phyloP scores from a whole-genome alignment of 441 rosid genomes.

The Melastoma candidum region DNA sequence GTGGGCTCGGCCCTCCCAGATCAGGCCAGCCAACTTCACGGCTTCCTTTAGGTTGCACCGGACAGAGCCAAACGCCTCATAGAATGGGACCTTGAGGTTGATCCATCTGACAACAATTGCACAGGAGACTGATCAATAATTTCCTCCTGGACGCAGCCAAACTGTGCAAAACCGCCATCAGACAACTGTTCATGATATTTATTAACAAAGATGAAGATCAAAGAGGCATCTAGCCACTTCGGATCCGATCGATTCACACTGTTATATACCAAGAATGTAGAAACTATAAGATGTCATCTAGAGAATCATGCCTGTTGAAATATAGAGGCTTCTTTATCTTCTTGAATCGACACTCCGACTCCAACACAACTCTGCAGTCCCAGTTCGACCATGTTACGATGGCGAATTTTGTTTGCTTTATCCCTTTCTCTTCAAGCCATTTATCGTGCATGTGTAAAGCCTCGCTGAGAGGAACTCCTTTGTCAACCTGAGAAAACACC shows the following conservation, averaged over 20 bases:
- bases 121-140: not conserved
- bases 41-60: conserved; percentile 66
- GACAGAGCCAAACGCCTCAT: conserved; percentile 43
- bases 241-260: no score
- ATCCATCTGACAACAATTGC: conserved; percentile 40
- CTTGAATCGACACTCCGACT: conserved; percentile 66
- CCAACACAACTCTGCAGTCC: conserved; percentile 72
- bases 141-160: no score
- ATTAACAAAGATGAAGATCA: no score
- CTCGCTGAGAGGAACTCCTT: conserved; percentile 49
- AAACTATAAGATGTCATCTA: no score
- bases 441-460: conserved; percentile 61
- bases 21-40: conserved; percentile 52
- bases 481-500: conserved; percentile 35
- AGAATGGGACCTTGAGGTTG: conserved; percentile 61
- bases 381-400: conserved; percentile 75
- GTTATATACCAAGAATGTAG: no score
- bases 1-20: conserved; percentile 65
- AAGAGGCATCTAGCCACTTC: no score
- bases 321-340: conserved; percentile 61
- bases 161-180: no score
- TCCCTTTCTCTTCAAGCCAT: conserved; percentile 69
- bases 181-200: no score
- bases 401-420: conserved; percentile 55
- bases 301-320: conserved; percentile 37